Base-by-base conservation (phyloP, 257 asterid genomes). In the Salvia rosmarinus region DNA sequence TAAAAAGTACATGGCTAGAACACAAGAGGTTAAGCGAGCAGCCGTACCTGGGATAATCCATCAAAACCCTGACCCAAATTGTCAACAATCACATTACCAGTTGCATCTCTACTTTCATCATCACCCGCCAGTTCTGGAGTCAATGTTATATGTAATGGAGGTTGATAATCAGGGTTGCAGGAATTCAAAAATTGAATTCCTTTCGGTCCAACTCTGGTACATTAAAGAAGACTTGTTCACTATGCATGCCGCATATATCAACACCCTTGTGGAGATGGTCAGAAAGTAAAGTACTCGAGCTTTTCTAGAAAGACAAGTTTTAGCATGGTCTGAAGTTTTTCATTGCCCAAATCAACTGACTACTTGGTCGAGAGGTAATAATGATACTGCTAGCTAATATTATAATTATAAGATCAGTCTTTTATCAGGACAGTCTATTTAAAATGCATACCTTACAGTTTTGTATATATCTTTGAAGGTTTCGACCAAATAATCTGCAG, bases 91-190 rank as follows among this genome's bases (percentile, higher is more conserved):
- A 71, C 80, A 46, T 75, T 87, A 65, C 67, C 82, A 66, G 28
- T 63, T 77, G 86, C 66, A 69, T 83, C 80, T 73, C 75, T 79
- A 68, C 77, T 75, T 71, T 75, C 80, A 71, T 75, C 89, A 68
- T 78, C 83, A 78, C 71, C 82, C 74, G 65, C 71, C 91, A 87
- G 72, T 65, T 90, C 95, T 75, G 88, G 77, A 71, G 88, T 80
- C 76, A 85, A 70, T 40, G 81, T 77, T 72, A 93, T 77, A 85
- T 83, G 76, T 65, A 93, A 78, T 58, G 96, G 96, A 77, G 96
- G 97, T 77, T 90, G 96, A 76, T 89, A 80, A 80, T 93, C 98
- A 68, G 98, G 98, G 79, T 71, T 90, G 77, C 97, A 90, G 55
- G 95, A 90, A 58, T 70, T 86, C 84, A 93, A 79, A 78, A 87